Evolutionary conservation across 768 basidiomycete genomes (phyloP).

Genomic region (Lactarius vividus): DNA sequence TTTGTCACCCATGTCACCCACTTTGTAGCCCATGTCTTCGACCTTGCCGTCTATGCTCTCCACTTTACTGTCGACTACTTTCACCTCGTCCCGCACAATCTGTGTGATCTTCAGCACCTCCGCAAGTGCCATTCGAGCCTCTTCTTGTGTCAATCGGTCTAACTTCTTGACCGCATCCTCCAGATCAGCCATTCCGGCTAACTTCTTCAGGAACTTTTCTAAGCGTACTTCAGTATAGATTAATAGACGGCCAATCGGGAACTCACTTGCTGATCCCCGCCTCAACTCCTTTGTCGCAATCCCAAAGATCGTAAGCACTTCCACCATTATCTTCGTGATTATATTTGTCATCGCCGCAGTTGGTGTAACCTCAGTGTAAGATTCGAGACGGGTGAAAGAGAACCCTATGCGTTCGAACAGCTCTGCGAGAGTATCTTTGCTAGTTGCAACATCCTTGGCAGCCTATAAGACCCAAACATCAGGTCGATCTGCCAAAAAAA

Average conservation of each 20-base stretch:
- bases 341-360: background rate
- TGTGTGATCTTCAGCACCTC: background rate
- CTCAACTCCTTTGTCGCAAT: background rate
- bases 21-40: too few species aligned
- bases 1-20: too few species aligned
- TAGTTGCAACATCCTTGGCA: background rate
- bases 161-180: background rate
- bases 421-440: background rate
- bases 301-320: background rate
- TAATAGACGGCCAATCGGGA: background rate
- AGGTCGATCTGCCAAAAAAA: background rate
- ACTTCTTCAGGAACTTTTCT: background rate
- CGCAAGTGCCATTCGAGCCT: background rate
- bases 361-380: background rate
- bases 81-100: background rate
- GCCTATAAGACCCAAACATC: background rate
- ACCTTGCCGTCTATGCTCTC: background rate
- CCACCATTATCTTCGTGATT: background rate
- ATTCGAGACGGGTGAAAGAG: background rate
- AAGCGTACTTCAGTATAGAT: background rate
- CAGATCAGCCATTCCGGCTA: background rate
- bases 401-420: background rate
- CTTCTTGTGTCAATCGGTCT: background rate
- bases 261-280: background rate
- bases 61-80: background rate